Evolutionary conservation across 345 rosid species (phyloP), one percentile per base, ranked within the genome.

Genomic region (Hirschfeldia incana): DNA sequence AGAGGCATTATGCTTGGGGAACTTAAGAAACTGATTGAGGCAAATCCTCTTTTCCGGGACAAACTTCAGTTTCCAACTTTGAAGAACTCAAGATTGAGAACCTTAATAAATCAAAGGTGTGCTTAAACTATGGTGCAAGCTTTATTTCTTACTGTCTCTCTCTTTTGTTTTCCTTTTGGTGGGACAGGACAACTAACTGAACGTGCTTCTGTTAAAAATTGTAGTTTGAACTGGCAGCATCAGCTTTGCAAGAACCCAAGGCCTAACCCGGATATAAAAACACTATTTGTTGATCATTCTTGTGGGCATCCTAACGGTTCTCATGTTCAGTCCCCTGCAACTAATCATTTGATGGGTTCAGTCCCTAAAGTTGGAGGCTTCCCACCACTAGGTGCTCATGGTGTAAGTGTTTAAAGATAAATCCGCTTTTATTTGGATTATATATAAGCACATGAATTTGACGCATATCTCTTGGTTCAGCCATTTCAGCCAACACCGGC

Each of bases 231-330:
- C 79, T 84, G 87, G 87, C 88, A 86, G 79, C 87, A 86, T 65
- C 86, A 84, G 65, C 86, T 86, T 30, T 86, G 88, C 80, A 86
- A 86, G 83, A 84, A 86, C 65, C 86, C 86, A 42, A 84, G 86
- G 79, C 78, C 88, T 58, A 86, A 86, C 60, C 88, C 86, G 0
- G 88, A 86, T 68, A 86, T 86, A 42, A 86, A 86, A 78, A 86
- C 88, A 67, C 83, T 86, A 29, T 84, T 86, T 78, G 78, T 84
- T 49, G 89, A 86, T 77, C 89, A 86, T 70, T 69, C 77, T 30
- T 86, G 89, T 73, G 89, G 85, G 36, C 87, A 72, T 30, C 84
- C 89, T 6, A 84, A 84, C 78, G 85, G 87, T 26, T 73, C 87
- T 49, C 85, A 75, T 28, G 80, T 84, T 76, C 83, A 85, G 62